Conservation (phyloP, 306 rosid genomes). For the Cyamopsis tetragonoloba region DNA sequence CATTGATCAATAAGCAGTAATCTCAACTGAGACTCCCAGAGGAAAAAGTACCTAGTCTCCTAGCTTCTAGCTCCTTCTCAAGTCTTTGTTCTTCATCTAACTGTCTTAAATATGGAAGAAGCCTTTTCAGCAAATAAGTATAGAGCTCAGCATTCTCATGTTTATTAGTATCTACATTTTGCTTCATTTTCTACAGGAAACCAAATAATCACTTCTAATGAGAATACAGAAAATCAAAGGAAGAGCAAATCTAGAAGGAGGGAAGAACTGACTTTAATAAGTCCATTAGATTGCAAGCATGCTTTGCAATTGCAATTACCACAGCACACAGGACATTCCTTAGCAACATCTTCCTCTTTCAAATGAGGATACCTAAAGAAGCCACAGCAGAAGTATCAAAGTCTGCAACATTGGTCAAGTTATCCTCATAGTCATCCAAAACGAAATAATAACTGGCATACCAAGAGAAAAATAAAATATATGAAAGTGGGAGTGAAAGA, state of each 20-base stretch:
- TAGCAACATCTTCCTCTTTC: slow-evolving; percentile 48
- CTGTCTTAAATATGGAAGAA: slow-evolving; percentile 62
- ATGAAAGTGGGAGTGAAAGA: not conserved
- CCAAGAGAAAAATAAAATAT: not conserved
- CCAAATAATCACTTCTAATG: not conserved
- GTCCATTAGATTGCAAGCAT: slow-evolving; percentile 51
- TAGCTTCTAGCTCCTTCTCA: slow-evolving; percentile 65
- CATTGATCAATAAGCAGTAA: not conserved
- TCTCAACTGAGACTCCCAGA: not conserved
- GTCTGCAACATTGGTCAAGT: not conserved
- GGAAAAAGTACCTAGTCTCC: slow-evolving; percentile 48
- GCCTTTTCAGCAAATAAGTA: slow-evolving; percentile 44
- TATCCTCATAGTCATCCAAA: not conserved
- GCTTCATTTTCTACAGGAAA: slow-evolving; percentile 32
- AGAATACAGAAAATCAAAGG: not conserved
- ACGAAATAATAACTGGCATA: not conserved
- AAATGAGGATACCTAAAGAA: slow-evolving; percentile 65
- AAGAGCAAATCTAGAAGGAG: not conserved
- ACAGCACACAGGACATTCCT: slow-evolving; percentile 71
- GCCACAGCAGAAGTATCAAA: slow-evolving; percentile 11
- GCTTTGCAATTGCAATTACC: slow-evolving; percentile 84
- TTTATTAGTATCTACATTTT: not conserved
- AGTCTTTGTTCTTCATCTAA: slow-evolving; percentile 56
- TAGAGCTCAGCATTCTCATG: slow-evolving; percentile 24
- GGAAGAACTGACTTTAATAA: slow-evolving; percentile 36